A percentile compares a stretch with the other conserved stretches of the same genome.
phyloP scores from a whole-genome alignment of 176 grass and related monocot species.

The Oryza punctata region DNA sequence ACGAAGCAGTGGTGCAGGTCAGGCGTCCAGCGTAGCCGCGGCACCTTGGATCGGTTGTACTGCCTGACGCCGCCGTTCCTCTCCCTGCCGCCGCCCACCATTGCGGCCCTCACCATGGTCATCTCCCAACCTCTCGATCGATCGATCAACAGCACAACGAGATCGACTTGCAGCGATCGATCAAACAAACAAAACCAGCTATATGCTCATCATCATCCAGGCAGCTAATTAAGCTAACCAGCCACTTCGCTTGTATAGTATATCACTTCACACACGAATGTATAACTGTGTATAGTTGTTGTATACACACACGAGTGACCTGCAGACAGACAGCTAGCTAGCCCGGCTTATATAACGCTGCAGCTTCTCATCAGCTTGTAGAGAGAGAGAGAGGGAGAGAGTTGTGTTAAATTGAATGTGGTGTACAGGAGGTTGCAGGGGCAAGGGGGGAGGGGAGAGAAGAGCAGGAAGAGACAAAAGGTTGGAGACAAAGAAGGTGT shows the following conservation, averaged over 20 bases:
- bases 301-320: constrained; percentile 29
- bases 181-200: not conserved
- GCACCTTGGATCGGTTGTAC: constrained; percentile 88
- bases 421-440: not conserved
- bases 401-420: not conserved
- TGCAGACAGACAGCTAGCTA: constrained; percentile 3
- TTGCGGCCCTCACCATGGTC: constrained; percentile 42
- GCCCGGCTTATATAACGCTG: constrained; percentile 30
- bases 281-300: too few species aligned
- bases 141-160: not conserved
- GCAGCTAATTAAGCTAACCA: not conserved
- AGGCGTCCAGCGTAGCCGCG: constrained; percentile 83
- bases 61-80: constrained; percentile 55
- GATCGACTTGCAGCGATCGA: not conserved
- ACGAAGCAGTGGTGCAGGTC: constrained; percentile 95
- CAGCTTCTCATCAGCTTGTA: not conserved
- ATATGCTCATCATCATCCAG: not conserved
- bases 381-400: not conserved
- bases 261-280: constrained; percentile 14
- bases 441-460: not conserved
- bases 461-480: constrained; percentile 64
- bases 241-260: not conserved
- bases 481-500: constrained; percentile 65
- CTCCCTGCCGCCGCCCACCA: constrained; percentile 21
- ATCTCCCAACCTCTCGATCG: not conserved